Conservation (phyloP, 345 rosid species). For the Melastoma malabathricum region DNA sequence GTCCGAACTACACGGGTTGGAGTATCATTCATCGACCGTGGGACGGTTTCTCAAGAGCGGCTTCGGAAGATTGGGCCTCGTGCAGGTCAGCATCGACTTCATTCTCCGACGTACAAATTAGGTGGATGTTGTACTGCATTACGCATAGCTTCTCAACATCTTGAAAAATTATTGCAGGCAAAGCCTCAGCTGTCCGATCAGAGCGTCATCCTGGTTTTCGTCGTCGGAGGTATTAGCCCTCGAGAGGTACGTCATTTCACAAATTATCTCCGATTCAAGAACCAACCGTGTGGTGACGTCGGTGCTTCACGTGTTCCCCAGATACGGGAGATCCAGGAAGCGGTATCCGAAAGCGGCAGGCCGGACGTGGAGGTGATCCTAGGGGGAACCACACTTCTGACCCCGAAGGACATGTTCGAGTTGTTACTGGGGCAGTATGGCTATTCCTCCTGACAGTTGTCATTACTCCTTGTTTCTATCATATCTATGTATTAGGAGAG, state of each 20-base stretch:
- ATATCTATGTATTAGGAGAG: too few species aligned
- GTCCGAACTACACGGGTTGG: constrained; percentile 57
- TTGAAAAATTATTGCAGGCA: constrained; percentile 33
- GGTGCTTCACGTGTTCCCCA: too few species aligned
- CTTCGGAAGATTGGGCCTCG: constrained; percentile 91
- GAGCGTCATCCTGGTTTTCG: constrained; percentile 64
- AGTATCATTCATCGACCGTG: constrained; percentile 90
- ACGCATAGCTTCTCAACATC: too few species aligned
- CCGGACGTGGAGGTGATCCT: constrained; percentile 60
- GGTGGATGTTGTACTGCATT: too few species aligned
- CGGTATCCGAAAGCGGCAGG: constrained; percentile 64
- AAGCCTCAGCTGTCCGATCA: constrained; percentile 83
- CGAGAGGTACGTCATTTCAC: constrained; percentile 40
- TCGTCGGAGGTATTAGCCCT: constrained; percentile 84
- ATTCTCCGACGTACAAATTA: neutral
- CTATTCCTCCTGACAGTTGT: constrained; percentile 10
- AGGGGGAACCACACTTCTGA: constrained; percentile 90
- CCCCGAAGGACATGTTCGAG: constrained; percentile 78
- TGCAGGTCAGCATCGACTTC: constrained; percentile 43
- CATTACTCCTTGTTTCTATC: too few species aligned
- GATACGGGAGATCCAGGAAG: constrained; percentile 78
- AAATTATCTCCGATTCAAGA: neutral
- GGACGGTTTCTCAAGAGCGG: constrained; percentile 95
- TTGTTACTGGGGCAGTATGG: constrained; percentile 50
- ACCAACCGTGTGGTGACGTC: too few species aligned